Conservation (phyloP, 1,284 basidiomycete genomes). For the Malassezia furfur region DNA sequence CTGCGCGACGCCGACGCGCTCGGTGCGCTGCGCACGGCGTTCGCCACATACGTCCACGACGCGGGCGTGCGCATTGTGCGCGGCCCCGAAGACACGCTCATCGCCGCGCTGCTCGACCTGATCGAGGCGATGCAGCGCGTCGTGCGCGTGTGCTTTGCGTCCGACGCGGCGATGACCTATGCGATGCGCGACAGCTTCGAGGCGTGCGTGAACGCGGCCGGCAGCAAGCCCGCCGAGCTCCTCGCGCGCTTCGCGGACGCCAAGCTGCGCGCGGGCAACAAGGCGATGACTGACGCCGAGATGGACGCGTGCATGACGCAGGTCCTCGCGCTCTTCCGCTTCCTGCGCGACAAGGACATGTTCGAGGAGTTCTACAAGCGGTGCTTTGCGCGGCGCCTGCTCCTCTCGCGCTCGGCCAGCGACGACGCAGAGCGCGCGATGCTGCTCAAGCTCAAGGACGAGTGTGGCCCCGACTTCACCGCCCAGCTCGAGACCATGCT, state of each 20-base stretch:
- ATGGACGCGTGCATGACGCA: constrained; percentile 65
- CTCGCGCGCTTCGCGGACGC: constrained; percentile 83
- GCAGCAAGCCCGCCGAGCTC: constrained; percentile 84
- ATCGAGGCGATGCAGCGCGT: constrained; percentile 28
- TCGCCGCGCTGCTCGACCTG: constrained; percentile 34
- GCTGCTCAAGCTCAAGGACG: constrained; percentile 80
- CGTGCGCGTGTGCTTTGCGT: constrained; percentile 23
- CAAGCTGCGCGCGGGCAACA: constrained; percentile 75
- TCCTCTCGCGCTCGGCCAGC: constrained; percentile 75
- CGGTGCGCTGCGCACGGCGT: background rate
- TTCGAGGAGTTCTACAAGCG: constrained; percentile 81
- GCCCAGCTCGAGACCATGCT: constrained; percentile 83
- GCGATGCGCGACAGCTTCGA: constrained; percentile 63
- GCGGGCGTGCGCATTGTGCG: constrained; percentile 1
- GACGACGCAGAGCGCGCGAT: constrained; percentile 83
- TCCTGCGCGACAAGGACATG: constrained; percentile 55
- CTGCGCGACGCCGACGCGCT: background rate
- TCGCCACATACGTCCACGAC: constrained; percentile 2
- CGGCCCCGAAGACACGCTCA: constrained; percentile 28
- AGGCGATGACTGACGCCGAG: constrained; percentile 60
- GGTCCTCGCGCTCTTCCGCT: constrained; percentile 74
- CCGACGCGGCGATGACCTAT: constrained; percentile 44
- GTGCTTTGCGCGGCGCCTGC: constrained; percentile 73
- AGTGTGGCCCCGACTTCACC: constrained; percentile 74
- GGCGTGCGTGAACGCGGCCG: constrained; percentile 68